These are phyloP conservation scores for Saccharomycopsis hybrid DNA, from an alignment of 1,139 yeast species.

Conservation along the genomic window DNA sequence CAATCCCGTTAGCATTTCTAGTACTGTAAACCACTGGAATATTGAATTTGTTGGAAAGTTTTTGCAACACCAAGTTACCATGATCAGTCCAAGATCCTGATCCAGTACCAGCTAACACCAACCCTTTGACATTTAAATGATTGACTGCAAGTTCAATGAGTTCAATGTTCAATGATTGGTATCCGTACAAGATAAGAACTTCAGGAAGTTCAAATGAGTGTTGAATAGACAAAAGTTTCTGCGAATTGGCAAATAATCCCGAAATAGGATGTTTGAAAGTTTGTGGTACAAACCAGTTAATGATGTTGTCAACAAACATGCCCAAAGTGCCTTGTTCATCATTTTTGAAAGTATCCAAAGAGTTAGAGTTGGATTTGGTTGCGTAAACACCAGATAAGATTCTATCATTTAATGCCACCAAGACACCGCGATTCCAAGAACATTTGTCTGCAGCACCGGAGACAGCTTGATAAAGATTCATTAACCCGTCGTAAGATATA, in stretches of 20 bases:
- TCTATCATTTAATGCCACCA: slow-evolving; percentile 60
- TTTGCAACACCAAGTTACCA: slow-evolving; percentile 39
- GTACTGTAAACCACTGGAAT: slow-evolving; percentile 59
- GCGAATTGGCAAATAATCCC: slow-evolving; percentile 17
- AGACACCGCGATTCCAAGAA: slow-evolving; percentile 51
- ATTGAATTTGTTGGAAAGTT: slow-evolving; percentile 31
- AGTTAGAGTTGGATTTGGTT: slow-evolving; percentile 64
- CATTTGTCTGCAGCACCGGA: slow-evolving; percentile 49
- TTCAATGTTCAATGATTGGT: slow-evolving; percentile 50
- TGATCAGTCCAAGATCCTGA: slow-evolving; percentile 57
- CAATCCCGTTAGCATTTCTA: slow-evolving; percentile 61
- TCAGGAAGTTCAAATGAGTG: slow-evolving; percentile 32
- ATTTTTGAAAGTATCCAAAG: slow-evolving; percentile 60
- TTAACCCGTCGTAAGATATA: slow-evolving; percentile 65
- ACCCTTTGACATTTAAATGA: slow-evolving; percentile 42
- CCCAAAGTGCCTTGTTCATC: slow-evolving; percentile 68
- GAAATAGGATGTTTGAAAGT: slow-evolving; percentile 16
- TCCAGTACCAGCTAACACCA: slow-evolving; percentile 65
- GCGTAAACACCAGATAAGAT: slow-evolving; percentile 65
- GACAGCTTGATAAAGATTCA: slow-evolving; percentile 66
- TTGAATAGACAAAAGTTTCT: slow-evolving; percentile 4
- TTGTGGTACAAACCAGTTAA: slow-evolving; percentile 34
- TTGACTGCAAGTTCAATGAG: slow-evolving; percentile 40
- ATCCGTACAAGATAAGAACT: slow-evolving; percentile 50
- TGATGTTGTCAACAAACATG: slow-evolving; percentile 58